These are phyloP conservation scores for Platanthera zijinensis DNA, from an alignment of 106 monocot genomes.

Conservation along the genomic window DNA sequence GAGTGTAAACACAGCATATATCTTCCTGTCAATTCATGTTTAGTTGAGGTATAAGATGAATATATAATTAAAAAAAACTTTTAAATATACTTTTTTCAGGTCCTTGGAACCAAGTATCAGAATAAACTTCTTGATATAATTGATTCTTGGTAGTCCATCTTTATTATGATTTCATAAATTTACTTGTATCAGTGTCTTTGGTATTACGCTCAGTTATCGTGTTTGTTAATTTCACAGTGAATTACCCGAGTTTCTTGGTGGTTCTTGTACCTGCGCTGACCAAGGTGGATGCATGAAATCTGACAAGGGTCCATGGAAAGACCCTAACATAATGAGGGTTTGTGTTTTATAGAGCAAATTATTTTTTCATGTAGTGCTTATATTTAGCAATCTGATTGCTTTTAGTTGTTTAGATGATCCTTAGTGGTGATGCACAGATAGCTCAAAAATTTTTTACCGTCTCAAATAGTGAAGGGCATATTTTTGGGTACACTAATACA, in stretches of 20 bases:
- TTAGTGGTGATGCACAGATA: conserved; percentile 60
- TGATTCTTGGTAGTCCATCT: conserved; percentile 39
- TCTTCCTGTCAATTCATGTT: neutral
- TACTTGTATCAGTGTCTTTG: neutral
- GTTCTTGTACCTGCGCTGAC: conserved; percentile 78
- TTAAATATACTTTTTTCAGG: conserved; percentile 20
- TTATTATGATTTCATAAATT: neutral
- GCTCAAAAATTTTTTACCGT: conserved; percentile 71
- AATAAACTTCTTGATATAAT: conserved; percentile 61
- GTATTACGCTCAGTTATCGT: neutral
- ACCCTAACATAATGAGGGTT: conserved; percentile 74
- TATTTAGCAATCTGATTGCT: conserved; percentile 1
- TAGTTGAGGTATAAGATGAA: neutral
- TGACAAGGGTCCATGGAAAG: conserved; percentile 83
- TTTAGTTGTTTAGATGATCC: conserved; percentile 49
- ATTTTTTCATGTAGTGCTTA: neutral
- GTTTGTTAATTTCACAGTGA: conserved; percentile 40
- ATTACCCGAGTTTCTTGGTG: conserved; percentile 85
- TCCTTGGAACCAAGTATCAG: conserved; percentile 67
- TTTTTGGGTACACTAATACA: conserved; percentile 62
- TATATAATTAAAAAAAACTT: neutral
- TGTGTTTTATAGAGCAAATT: neutral
- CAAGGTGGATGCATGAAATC: conserved; percentile 75
- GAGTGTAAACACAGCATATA: conserved; percentile 1
- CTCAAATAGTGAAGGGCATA: conserved; percentile 64